Evolutionary conservation across 2,329 filamentous ascomycete genomes (phyloP), one percentile per base, ranked within the genome.

Genomic region (Alternaria gansuensis): DNA sequence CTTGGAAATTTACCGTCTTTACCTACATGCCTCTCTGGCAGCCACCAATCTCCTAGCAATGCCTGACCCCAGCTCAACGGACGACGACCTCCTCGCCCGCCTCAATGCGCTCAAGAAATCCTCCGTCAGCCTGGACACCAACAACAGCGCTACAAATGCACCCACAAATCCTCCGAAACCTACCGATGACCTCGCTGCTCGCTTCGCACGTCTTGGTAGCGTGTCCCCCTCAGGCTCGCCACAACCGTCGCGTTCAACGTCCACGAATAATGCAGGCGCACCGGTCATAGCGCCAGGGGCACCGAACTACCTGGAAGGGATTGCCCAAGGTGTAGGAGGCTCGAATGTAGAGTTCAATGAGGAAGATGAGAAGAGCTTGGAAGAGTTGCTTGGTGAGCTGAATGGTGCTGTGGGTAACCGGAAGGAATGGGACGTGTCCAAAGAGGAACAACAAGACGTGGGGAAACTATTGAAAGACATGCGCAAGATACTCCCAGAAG

Each of bases 31-130:
- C 24, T 34, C 10, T 13, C 1, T 44, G 9, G 14, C 34, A 23
- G 11, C 44, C 4, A 13, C 17, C 23, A 6, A 37, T 24, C 13
- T 26, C 26, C 10, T 17, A 33, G 39, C 14, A 41, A 70, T 72
- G 69, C 51, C 66, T 29, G 31, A 63, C 13, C 55, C 65, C 26
- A 54, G 50, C 37, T 62, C 66, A 9, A 40, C 51, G 46, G 80
- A 82, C 57, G 74, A 79, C 49, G 73, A 77, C 56, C 78, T 83
- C 21, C 78, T 83, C 54, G 80, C 81, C 21, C 78, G 82, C 48
- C 75, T 83, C 34, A 82, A 83, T 61, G 81, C 81, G 13, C 74
- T 83, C 46, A 82, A 82, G 65, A 77, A 78, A 41, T 79, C 80
- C 1, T 74, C 69, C 28, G 73, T 82, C 21, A 76, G 63, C 50